Base-by-base conservation (phyloP, 345 rosid species). In the Acer yangbiense region DNA sequence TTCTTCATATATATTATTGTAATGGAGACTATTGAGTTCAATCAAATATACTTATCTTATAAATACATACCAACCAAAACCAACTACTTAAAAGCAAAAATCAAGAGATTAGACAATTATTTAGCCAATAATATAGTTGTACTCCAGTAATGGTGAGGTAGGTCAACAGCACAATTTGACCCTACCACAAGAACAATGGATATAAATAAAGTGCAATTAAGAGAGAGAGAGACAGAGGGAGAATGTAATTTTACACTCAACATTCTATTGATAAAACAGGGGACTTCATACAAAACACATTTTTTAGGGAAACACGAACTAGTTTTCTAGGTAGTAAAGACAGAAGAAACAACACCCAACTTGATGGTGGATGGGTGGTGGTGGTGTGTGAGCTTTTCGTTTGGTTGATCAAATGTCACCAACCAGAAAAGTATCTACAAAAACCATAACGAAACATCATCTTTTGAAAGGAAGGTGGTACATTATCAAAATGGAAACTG, bases 381-480 rank as follows among this genome's bases (percentile, higher is more conserved):
- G 6, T 2, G 25, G 29, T 69, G 12, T 7, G 63, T 58, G 58
- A 46, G 8, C 46, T 46, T 8, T 48, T 54, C 62, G 39, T 35
- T 35, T 0, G 60, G 79, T 55, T 76, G 73, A 76, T 43, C 72
- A 48, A 57, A 58, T 43, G 35, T 64, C 55, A 63, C 80, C 75
- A 77, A 72, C 44, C 69, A 72, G 55, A 48, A 12, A 77, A 32
- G 75, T 48, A 63, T 60, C 62, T 44, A 67, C 61, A 68, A 21
- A 16, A 54, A 41, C 13, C 55, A 61, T 10, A 13, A 60, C 14
- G 2, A 29, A 72, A 25, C 6, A 35, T 46, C 52, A 68, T 75
- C 52, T 61, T 58, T 23, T 43, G 52, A 65, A 7, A 41, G 29
- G 16, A 44, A 73, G 23, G 20, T 46, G 39, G 39, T 32, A 32